These are phyloP conservation scores for Tuber microsphaerosporum DNA, from an alignment of 495 filamentous ascomycete species.

Conservation along the genomic window DNA sequence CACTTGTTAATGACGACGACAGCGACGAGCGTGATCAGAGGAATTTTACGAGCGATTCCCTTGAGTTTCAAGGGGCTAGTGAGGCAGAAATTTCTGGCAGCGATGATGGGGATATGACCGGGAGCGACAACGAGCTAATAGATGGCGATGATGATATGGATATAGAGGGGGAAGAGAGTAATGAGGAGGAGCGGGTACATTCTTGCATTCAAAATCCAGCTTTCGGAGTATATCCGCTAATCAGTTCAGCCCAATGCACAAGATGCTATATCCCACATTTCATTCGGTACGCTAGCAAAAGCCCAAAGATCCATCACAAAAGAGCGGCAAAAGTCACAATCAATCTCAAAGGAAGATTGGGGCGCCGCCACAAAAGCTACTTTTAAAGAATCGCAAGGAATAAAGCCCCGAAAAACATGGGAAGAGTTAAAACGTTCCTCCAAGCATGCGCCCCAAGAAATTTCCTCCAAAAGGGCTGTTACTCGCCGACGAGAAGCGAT, in stretches of 20 bases:
- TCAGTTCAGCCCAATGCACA: constrained; percentile 14
- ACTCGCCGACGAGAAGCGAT: constrained; percentile 69
- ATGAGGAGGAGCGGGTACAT: constrained; percentile 34
- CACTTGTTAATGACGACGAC: constrained; percentile 19
- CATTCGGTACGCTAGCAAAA: constrained; percentile 80
- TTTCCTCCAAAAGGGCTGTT: constrained; percentile 74
- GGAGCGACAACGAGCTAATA: background rate
- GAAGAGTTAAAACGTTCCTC: constrained; percentile 50
- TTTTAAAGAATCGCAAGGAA: constrained; percentile 33
- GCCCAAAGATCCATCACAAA: constrained; percentile 62
- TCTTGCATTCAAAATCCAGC: background rate
- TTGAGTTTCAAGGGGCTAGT: background rate
- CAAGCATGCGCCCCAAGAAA: constrained; percentile 81
- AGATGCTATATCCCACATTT: constrained; percentile 52
- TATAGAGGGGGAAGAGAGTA: constrained; percentile 44
- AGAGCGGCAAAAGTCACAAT: constrained; percentile 39
- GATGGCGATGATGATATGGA: constrained; percentile 29
- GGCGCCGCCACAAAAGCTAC: constrained; percentile 43
- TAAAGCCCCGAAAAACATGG: constrained; percentile 42
- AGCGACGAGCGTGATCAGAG: background rate
- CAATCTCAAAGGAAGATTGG: constrained; percentile 32
- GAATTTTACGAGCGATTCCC: constrained; percentile 9
- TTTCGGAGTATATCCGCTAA: background rate
- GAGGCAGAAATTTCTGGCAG: constrained; percentile 19
- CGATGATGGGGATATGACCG: constrained; percentile 15